Evolutionary conservation across 371 early-diverging fungal genomes (phyloP), one percentile per base, ranked within the genome.

Genomic region (Parasitella parasitica): DNA sequence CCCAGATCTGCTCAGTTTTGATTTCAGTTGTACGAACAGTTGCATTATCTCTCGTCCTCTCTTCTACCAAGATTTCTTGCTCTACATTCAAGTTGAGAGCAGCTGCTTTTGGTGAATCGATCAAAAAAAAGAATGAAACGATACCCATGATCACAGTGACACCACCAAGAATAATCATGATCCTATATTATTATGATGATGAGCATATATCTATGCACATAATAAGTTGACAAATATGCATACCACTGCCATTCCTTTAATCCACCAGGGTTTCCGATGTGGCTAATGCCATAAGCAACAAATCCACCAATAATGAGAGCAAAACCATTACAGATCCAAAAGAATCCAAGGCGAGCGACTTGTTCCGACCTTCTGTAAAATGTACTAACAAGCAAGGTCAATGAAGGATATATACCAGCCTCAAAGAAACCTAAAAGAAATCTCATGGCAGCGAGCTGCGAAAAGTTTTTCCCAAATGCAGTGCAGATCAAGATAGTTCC

Each of bases 241-340:
- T 69, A 78, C 84, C 89, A 89, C 69, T 77, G 73, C 89, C 90
- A 89, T 8, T 67, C 57, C n/a, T 54, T 26, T 15, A 87, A 57
- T 13, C 71, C 73, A 7, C 59, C 66, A 28, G 66, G 64, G 13
- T 71, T 57, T 13, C 74, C 66, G 58, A 90, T 84, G 30, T 73
- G 59, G 16, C 60, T 71, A 36, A 90, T 75, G 6, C 84, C 89
- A 48, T 86, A 83, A 4, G 86, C 79, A 4, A 87, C 73, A 4
- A 87, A 76, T 0, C 88, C 90, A 57, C 87, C 89, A 22, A 88
- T 71, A 24, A 80, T 71, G 4, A 83, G 69, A 28, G 89, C 81
- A 20, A 83, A 30, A 54, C 79, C 79, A 41, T 76, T 76, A 37
- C 67, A 78, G 12, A 76, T 68, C 74, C 76, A 78, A 52, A 76